Evolutionary conservation across 2,329 filamentous ascomycete genomes (phyloP).

Genomic region (Microthyrium microscopicum): DNA sequence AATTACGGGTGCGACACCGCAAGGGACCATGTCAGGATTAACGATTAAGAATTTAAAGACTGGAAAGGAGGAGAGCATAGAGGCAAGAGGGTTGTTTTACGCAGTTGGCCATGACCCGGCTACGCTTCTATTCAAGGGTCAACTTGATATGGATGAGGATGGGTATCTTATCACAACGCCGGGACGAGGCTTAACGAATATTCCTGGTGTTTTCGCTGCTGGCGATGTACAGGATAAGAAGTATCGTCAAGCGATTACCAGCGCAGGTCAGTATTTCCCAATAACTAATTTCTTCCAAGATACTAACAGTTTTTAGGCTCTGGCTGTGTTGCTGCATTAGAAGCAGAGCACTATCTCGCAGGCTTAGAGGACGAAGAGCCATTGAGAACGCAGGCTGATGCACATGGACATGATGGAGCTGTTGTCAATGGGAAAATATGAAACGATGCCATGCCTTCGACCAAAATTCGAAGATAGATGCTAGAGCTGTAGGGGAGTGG

Average conservation of each 20-base stretch:
- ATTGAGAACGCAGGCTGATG: too few relatives aligned
- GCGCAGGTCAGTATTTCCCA: constrained; percentile 52
- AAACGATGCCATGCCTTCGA: too few relatives aligned
- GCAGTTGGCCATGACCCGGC: constrained; percentile 94
- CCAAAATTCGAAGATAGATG: too few relatives aligned
- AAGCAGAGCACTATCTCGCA: constrained; percentile 87
- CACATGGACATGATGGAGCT: too few relatives aligned
- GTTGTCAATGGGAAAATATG: too few relatives aligned
- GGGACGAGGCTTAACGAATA: constrained; percentile 72
- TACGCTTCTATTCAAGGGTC: constrained; percentile 74
- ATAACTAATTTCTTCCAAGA: constrained; percentile 4
- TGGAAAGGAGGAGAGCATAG: constrained; percentile 64
- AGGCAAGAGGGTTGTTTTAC: constrained; percentile 90
- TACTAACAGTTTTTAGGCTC: constrained; percentile 42
- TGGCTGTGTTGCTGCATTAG: constrained; percentile 86
- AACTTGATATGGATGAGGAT: constrained; percentile 75
- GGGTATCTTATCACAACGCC: constrained; percentile 83
- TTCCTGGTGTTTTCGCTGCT: constrained; percentile 87
- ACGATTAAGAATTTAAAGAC: constrained; percentile 68
- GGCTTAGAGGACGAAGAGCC: too few relatives aligned
- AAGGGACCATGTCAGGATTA: constrained; percentile 74
- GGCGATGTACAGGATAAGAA: constrained; percentile 98
- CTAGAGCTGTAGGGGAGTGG: too few relatives aligned
- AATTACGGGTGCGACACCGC: constrained; percentile 66
- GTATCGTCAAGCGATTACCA: constrained; percentile 95